Base-by-base conservation (phyloP, 352 stramenopile species). In the Peronospora belbahrii region DNA sequence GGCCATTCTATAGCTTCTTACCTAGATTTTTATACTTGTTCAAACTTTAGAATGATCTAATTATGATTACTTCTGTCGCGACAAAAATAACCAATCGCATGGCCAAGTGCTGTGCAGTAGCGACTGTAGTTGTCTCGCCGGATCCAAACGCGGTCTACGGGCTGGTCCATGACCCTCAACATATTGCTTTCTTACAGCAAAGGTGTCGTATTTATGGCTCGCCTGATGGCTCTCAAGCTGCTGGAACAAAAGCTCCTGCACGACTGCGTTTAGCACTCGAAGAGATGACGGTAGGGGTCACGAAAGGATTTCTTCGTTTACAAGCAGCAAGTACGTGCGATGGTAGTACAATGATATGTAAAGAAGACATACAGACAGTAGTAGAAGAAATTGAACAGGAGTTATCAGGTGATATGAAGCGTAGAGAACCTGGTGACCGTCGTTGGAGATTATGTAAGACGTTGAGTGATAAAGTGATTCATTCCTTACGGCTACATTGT, bases 251-350 rank as follows among this genome's bases (percentile, higher is more conserved):
- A 39, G 22, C 18, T 2, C 8, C 49, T 0, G 15, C 24, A 25
- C 43, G 43, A 32, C 56, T 82, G 30, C 62, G 63, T 4, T 56
- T 88, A 39, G 50, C 59, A 9, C 45, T 85, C 0, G 73, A 80
- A 51, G 72, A 82, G 45, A 52, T 85, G 17, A 52, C 58, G 1
- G 48, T 78, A 1, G 64, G 65, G 0, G 31, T 83, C 27, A 18
- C 42, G 3, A 48, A 66, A 31, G 69, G 58, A 1, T 70, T 73
- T 30, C 42, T 88, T 23, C 34, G 44, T 2, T 40, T 83, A 28
- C n/a, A 62, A 31, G 14, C 45, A 50, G 13, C 28, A 35, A 6
- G 2, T 18, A 28, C 9, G 18, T 9, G 4, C n/a, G n/a, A 2
- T 42, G 43, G 11, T 6, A 30, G 10, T 28, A 30, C 15, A 33